Percentiles rank a stretch among this genome's conserved stretches.
Evolutionary conservation across 306 rosid genomes (phyloP).

Genomic region (Carpinus viminea): DNA sequence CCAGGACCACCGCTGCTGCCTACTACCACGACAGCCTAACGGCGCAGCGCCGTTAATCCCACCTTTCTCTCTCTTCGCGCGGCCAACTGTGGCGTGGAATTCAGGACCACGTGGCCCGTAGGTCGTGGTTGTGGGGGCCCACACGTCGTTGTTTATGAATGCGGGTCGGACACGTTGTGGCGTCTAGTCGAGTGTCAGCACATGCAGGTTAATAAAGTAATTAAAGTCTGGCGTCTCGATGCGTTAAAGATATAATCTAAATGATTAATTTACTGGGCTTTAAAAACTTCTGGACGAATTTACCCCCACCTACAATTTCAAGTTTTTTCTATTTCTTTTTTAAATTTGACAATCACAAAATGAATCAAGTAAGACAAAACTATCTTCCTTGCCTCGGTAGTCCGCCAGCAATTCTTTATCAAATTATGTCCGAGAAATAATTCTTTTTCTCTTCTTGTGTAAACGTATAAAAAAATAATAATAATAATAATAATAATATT

Average conservation of each 20-base stretch:
- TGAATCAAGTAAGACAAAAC: too few species aligned
- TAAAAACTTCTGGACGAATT: neutral
- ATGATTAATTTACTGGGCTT: neutral
- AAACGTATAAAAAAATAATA: too few species aligned
- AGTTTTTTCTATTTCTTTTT: neutral
- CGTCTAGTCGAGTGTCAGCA: constrained; percentile 19
- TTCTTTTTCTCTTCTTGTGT: too few species aligned
- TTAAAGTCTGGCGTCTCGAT: neutral
- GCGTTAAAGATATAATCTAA: neutral
- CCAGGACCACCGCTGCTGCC: neutral
- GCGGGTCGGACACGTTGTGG: constrained; percentile 20
- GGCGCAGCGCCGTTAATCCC: neutral
- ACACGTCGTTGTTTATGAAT: neutral
- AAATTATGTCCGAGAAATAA: too few species aligned
- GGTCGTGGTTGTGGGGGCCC: constrained; percentile 9
- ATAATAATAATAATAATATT: too few species aligned
- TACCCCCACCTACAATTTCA: neutral
- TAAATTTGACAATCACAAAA: too few species aligned
- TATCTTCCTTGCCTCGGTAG: too few species aligned
- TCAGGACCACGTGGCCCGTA: constrained; percentile 12
- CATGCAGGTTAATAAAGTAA: neutral
- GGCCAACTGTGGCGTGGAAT: neutral
- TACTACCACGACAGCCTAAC: constrained; percentile 13
- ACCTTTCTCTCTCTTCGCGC: neutral
- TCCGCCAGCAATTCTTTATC: too few species aligned